Conservation (phyloP, 257 asterid genomes). For the Nicotiana otophora region DNA sequence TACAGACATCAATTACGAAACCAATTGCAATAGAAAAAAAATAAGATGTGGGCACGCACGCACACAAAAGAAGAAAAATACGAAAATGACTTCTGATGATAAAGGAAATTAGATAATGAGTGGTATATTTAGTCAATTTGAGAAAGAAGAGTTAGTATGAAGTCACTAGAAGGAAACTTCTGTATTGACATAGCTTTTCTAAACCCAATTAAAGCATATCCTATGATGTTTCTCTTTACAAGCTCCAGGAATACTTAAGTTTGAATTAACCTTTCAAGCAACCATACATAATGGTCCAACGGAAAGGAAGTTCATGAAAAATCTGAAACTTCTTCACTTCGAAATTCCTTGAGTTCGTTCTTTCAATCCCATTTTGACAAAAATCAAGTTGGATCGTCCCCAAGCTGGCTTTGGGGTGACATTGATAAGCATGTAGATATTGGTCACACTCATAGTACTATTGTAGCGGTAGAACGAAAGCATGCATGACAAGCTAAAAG, state of each 20-base stretch:
- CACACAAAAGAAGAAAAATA: neutral
- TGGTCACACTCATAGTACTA: neutral
- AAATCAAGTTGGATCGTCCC: neutral
- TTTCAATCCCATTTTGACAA: neutral
- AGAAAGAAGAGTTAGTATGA: neutral
- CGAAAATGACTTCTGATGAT: neutral
- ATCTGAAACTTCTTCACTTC: neutral
- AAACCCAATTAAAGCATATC: neutral
- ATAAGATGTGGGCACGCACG: neutral
- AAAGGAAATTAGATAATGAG: neutral
- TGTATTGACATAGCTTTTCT: neutral
- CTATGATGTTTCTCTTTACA: neutral
- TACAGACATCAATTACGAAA: constrained; percentile 1
- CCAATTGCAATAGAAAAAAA: neutral
- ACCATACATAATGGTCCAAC: neutral
- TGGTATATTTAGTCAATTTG: neutral
- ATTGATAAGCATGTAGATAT: neutral
- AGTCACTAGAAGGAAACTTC: neutral
- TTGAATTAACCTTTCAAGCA: neutral
- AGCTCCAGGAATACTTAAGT: neutral
- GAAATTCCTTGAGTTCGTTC: neutral
- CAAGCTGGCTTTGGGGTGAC: neutral
- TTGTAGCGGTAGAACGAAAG: neutral
- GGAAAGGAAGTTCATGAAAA: neutral
- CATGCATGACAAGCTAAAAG: neutral